Percentiles rank a stretch among this genome's conserved stretches.
Evolutionary conservation across 2,329 filamentous ascomycete genomes (phyloP).

Genomic region (Aspergillus sp.): DNA sequence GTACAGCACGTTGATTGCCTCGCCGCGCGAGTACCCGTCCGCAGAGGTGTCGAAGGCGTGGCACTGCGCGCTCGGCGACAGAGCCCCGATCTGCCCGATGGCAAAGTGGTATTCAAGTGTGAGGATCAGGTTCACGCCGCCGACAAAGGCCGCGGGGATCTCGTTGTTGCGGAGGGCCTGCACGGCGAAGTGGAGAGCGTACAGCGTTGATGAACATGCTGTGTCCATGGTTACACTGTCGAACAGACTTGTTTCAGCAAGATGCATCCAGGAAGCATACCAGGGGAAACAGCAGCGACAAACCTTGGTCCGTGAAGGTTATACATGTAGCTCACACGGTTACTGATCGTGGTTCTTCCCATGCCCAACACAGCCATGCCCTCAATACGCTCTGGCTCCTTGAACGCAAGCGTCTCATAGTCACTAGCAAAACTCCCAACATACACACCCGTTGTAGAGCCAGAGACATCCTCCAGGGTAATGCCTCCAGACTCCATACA

Average conservation of each 20-base stretch:
- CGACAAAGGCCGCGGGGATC: constrained; percentile 21
- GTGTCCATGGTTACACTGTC: constrained; percentile 27
- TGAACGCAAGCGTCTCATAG: constrained; percentile 17
- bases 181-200: constrained; percentile 40
- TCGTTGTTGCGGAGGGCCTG: constrained; percentile 21
- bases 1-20: constrained; percentile 6
- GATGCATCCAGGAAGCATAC: background rate
- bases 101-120: constrained; percentile 18
- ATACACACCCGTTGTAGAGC: constrained; percentile 11
- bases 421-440: constrained; percentile 21
- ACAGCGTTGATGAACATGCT: constrained; percentile 40
- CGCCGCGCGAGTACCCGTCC: constrained; percentile 12
- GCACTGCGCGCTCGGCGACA: constrained; percentile 32
- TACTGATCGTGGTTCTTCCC: constrained; percentile 11
- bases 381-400: constrained; percentile 9
- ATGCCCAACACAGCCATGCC: constrained; percentile 17
- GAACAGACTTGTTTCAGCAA: no score
- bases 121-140: constrained; percentile 24
- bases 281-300: background rate
- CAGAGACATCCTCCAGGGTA: background rate
- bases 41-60: constrained; percentile 9
- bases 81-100: constrained; percentile 30
- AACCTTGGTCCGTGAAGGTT: constrained; percentile 34
- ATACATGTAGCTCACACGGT: constrained; percentile 36
- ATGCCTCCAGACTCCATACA: constrained; percentile 8